These are phyloP conservation scores for Fusarium clavum DNA, from an alignment of 2,329 filamentous ascomycete species.

Conservation along the genomic window DNA sequence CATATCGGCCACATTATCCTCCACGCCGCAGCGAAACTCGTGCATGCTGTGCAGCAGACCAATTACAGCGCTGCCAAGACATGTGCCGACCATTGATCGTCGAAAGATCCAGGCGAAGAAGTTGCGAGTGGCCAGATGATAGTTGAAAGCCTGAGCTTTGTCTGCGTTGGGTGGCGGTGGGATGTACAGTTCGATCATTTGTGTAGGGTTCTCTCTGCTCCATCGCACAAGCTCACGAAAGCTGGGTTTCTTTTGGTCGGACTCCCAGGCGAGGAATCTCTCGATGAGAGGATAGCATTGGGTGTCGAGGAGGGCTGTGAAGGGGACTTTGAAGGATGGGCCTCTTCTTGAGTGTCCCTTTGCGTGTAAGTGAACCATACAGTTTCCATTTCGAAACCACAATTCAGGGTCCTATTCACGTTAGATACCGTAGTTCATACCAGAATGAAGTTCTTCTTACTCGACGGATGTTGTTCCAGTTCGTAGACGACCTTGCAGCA, in stretches of 20 bases:
- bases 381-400: conserved; percentile 76
- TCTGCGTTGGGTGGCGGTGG: conserved; percentile 68
- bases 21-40: conserved; percentile 65
- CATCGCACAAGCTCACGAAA: conserved; percentile 50
- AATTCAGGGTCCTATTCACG: conserved; percentile 75
- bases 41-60: conserved; percentile 74
- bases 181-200: conserved; percentile 73
- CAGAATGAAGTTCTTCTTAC: conserved; percentile 49
- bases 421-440: conserved; percentile 7
- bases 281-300: conserved; percentile 72
- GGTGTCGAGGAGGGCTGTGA: conserved; percentile 66
- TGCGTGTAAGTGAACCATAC: conserved; percentile 75
- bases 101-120: conserved; percentile 78
- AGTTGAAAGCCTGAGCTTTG: conserved; percentile 66
- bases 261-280: conserved; percentile 57
- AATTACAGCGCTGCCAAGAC: conserved; percentile 73
- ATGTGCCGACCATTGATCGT: conserved; percentile 74
- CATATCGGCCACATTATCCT: conserved; percentile 71
- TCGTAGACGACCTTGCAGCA: conserved; percentile 54
- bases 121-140: conserved; percentile 78
- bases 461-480: conserved; percentile 62
- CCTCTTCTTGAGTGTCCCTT: conserved; percentile 72
- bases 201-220: conserved; percentile 47
- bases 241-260: conserved; percentile 37
- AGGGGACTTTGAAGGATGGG: conserved; percentile 75